phyloP scores from a whole-genome alignment of 768 basidiomycete species.

The Leccinum variicolor region DNA sequence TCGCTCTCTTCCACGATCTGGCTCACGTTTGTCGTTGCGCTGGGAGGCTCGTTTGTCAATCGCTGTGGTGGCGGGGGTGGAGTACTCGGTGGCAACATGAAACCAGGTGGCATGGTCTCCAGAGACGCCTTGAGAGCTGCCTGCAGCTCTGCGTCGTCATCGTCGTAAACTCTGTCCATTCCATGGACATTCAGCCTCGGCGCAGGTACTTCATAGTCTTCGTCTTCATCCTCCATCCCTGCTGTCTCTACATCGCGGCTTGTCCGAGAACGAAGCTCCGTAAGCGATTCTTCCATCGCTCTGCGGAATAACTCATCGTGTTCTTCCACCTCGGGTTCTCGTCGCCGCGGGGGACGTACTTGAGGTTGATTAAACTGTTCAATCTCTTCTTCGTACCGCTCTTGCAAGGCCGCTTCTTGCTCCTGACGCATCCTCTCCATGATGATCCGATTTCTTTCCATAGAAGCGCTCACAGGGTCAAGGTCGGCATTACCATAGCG shows the following conservation, averaged over 20 bases:
- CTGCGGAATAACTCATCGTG: constrained; percentile 57
- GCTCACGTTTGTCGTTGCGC: constrained; percentile 8
- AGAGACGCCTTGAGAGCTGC: constrained; percentile 84
- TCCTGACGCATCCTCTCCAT: constrained; percentile 62
- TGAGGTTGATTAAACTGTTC: constrained; percentile 19
- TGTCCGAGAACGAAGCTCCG: constrained; percentile 14
- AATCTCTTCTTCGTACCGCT: constrained; percentile 47
- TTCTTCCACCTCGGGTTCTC: constrained; percentile 32
- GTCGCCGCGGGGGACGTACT: constrained; percentile 3
- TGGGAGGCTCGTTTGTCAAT: constrained; percentile 6
- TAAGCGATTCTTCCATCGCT: constrained; percentile 31
- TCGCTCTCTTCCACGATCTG: constrained; percentile 11
- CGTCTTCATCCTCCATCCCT: constrained; percentile 24
- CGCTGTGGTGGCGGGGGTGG: constrained; percentile 15
- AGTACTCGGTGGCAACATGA: constrained; percentile 32
- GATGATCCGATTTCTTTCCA: constrained; percentile 58
- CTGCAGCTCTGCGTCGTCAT: constrained; percentile 85
- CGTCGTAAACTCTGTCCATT: constrained; percentile 62
- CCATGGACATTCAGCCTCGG: not conserved
- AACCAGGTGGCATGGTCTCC: constrained; percentile 57
- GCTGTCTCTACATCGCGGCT: constrained; percentile 18
- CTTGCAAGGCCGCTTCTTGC: constrained; percentile 65
- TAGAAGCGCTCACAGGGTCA: constrained; percentile 65
- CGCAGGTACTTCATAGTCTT: constrained; percentile 9
- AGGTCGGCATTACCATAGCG: constrained; percentile 28